Evolutionary conservation across 306 rosid genomes (phyloP), one percentile per base, ranked within the genome.

Genomic region (Aeschynomene evenia): DNA sequence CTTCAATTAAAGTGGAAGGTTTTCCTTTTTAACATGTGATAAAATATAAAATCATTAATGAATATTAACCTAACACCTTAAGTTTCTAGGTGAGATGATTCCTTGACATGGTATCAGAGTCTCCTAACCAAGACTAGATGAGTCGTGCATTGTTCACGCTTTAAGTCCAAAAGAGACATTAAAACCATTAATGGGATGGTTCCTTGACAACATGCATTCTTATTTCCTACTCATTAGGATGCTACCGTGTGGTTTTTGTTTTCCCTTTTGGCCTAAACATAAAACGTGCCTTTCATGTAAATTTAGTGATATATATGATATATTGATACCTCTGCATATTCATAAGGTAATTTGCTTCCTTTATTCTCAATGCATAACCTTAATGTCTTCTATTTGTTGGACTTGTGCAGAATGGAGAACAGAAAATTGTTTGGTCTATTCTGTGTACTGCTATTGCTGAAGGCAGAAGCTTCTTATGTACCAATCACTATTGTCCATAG

Each of bases 381-480:
- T 36, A 6, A 19, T 3, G 9, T 62, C 62, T 69, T 48, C 36
- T 45, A 18, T 54, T 60, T 63, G 65, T 13, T 79, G 63, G 45
- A 55, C 70, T 48, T 61, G 16, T 70, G 85, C 87, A 93, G 96
- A 84, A 91, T 93, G 96, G 84, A 43, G 51, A 22, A 28, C 22
- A 75, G 73, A 78, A 76, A 73, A 52, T 56, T 68, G 87, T 61
- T 91, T 59, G 70, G 42, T 34, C 49, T 85, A 52, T 79, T 68
- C 40, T 84, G 72, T 64, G 55, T 66, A 6, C 67, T 78, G 48
- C 34, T 84, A 52, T 77, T 84, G 55, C 59, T 91, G 59, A 77
- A 70, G 74, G 64, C 76, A 40, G 88, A 83, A 48, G 86, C 86
- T 60, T 45, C 67, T 75, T 81, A 74, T 68, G 92, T 94, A 15